Percentiles rank a stretch among this genome's conserved stretches.
These are phyloP conservation scores for Xerocomus brunneocitrinus DNA, from an alignment of 768 basidiomycete species.

Conservation along the genomic window DNA sequence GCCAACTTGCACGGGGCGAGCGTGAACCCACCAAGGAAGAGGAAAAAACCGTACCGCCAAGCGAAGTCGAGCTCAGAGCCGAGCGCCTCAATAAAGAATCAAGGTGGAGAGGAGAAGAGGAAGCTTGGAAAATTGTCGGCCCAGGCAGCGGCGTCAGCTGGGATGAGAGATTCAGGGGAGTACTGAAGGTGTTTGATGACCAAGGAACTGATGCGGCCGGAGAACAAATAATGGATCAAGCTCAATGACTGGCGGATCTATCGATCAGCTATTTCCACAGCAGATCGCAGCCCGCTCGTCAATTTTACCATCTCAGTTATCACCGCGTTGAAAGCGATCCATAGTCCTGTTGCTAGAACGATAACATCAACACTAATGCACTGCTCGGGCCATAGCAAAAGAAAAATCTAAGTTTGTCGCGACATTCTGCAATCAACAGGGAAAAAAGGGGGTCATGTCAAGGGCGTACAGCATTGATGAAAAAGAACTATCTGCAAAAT, in stretches of 20 bases:
- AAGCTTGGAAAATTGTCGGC: constrained; percentile 75
- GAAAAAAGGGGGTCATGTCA: neutral
- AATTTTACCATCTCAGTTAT: neutral
- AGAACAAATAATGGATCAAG: neutral
- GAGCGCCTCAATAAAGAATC: constrained; percentile 88
- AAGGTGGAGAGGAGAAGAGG: constrained; percentile 75
- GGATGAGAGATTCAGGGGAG: constrained; percentile 67
- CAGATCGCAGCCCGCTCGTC: neutral
- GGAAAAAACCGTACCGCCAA: constrained; percentile 67
- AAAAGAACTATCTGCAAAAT: neutral
- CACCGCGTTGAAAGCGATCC: neutral
- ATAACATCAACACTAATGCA: neutral
- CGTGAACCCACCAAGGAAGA: constrained; percentile 89
- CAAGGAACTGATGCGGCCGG: constrained; percentile 21
- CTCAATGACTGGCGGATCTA: neutral
- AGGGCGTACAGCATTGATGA: neutral
- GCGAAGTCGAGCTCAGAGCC: constrained; percentile 82
- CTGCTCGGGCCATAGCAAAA: neutral
- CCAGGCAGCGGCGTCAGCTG: constrained; percentile 62
- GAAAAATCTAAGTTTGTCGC: neutral
- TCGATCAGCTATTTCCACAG: neutral
- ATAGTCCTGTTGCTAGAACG: neutral
- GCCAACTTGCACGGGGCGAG: constrained; percentile 67
- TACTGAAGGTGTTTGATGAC: constrained; percentile 57
- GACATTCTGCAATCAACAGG: neutral